Evolutionary conservation across 306 rosid genomes (phyloP), one percentile per base, ranked within the genome.

Genomic region (Luffa aegyptiaca): DNA sequence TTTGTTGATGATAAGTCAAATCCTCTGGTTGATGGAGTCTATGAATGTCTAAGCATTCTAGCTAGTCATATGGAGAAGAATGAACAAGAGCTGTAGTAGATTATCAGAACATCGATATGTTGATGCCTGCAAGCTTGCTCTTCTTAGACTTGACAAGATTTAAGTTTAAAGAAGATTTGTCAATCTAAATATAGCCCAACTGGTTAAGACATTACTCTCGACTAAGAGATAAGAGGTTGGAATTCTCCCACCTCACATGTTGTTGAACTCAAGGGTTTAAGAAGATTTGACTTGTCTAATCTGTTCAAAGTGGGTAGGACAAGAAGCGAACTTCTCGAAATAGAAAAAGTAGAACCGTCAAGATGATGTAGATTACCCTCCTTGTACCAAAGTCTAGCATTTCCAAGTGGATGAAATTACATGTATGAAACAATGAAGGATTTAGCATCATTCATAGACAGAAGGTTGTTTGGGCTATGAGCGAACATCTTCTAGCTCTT

Each of bases 1-100:
- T 91, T 91, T 85, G 89, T 83, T 21, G 89, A 86, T 78, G 97
- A 91, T 83, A 79, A 90, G 66, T 88, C 89, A 78, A 85, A 86
- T 73, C 81, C 86, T 82, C 88, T 80, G 64, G 81, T 84, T 6
- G 93, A 89, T 45, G 79, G 77, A 77, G 84, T 89, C 5, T 82
- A 84, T 73, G 87, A 76, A 45, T 91, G 93, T 76, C 90, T 93
- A 81, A 66, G 69, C 68, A 80, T 74, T 85, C 91, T 93, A 61
- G 76, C 82, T 81, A 68, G 57, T 84, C 92, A 90, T 85, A 89
- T 91, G 93, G 90, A 88, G 68, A 84, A 66, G 75, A 82, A 86
- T 53, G 89, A 83, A 76, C 77, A 81, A 31, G 55, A 73, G 75
- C 20, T 65, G 39, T 21, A 2, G 48, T 41, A 35, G 53, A 76